phyloP scores from a whole-genome alignment of 1,284 basidiomycete genomes.

The Ceratobasidium sp. region DNA sequence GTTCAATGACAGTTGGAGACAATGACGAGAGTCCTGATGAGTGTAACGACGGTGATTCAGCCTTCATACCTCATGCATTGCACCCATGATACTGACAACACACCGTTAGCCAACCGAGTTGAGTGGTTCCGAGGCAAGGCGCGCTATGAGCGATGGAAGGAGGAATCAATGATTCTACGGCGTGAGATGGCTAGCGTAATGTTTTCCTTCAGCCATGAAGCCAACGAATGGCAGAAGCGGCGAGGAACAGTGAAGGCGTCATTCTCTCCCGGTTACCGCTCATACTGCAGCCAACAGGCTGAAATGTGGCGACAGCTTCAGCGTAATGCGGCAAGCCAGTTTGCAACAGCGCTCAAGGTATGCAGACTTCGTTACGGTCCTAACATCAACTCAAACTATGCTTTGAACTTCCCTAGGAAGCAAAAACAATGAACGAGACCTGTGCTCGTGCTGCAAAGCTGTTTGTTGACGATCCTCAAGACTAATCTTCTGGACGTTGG shows the following conservation, averaged over 20 bases:
- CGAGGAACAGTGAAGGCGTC: not conserved
- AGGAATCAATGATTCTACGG: not conserved
- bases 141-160: constrained; percentile 16
- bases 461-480: no score
- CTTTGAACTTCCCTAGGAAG: no score
- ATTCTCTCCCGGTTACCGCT: not conserved
- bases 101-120: not conserved
- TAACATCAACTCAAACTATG: no score
- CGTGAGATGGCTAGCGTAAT: constrained; percentile 10
- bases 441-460: no score
- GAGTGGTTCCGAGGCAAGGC: constrained; percentile 25
- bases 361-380: no score
- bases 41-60: not conserved
- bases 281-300: not conserved
- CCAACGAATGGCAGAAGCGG: not conserved
- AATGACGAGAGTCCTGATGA: not conserved
- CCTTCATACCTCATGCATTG: no score
- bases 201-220: not conserved
- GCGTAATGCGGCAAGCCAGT: no score
- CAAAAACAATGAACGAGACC: no score
- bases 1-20: not conserved
- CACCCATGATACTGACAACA: no score
- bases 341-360: no score
- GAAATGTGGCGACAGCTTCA: no score
- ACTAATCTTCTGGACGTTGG: no score